These are phyloP conservation scores for Fonsecaea monophora DNA, from an alignment of 2,329 filamentous ascomycete species.

Conservation along the genomic window DNA sequence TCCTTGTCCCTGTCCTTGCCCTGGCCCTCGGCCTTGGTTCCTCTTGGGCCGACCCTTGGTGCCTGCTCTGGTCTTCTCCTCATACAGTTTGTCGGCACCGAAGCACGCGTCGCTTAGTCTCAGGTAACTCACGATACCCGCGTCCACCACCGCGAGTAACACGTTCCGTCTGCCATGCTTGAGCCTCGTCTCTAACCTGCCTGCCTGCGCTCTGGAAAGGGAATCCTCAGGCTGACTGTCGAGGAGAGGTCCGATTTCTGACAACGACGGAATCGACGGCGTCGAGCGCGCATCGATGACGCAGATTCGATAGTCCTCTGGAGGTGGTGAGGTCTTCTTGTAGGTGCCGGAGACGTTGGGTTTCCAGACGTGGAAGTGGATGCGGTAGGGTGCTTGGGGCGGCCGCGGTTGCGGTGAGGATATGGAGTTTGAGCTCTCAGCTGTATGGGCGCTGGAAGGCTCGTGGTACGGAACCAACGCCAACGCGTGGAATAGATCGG, in stretches of 20 bases:
- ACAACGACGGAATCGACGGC: conserved; percentile 69
- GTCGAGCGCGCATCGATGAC: conserved; percentile 79
- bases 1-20: not conserved
- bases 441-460: conserved; percentile 52
- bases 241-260: conserved; percentile 74
- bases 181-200: conserved; percentile 72
- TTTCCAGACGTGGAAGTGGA: conserved; percentile 86
- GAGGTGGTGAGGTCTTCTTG: conserved; percentile 77
- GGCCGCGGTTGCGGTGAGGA: conserved; percentile 21
- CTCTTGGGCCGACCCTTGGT: conserved; percentile 43
- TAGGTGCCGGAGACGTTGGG: conserved; percentile 65
- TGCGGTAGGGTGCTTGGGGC: conserved; percentile 64
- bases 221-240: conserved; percentile 75
- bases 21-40: conserved; percentile 20
- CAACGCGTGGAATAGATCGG: conserved; percentile 77
- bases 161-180: conserved; percentile 86
- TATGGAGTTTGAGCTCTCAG: conserved; percentile 38
- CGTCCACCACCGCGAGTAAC: conserved; percentile 85
- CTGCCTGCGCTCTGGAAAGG: conserved; percentile 57
- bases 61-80: conserved; percentile 41
- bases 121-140: conserved; percentile 87
- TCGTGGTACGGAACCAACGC: conserved; percentile 75
- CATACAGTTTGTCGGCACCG: conserved; percentile 72
- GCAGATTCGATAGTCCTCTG: conserved; percentile 83
- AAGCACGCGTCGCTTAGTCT: conserved; percentile 81